Evolutionary conservation across 1,284 basidiomycete genomes (phyloP), one percentile per base, ranked within the genome.

Genomic region (Coriolopsis trogii): DNA sequence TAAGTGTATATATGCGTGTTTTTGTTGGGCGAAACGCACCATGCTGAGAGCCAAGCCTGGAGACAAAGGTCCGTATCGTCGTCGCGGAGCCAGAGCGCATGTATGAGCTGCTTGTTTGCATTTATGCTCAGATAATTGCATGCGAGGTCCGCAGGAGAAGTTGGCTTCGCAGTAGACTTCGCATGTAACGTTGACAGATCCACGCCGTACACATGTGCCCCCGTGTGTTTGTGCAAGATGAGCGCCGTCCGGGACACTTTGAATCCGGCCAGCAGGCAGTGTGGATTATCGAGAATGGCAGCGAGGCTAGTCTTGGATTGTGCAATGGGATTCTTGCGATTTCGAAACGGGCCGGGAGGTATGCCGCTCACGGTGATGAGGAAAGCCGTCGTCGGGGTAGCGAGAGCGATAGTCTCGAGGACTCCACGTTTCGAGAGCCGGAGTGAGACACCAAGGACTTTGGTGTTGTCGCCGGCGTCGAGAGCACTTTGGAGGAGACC

Each of bases 361-460:
- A n/a, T n/a, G 5, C 29, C 13, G 9, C 18, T 10, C 15, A 42
- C 24, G 9, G 26, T 39, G 47, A 60, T 15, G 15, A 48, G 42
- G 18, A 57, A 49, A 18, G 51, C 41, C 10, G 18, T 25, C 2
- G 34, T 33, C 16, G 47, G 41, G 12, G 52, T 57, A 38, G 52
- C 52, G 23, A 60, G 37, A 1, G 52, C 58, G 47, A 60, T 23
- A 20, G 55, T 41, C 6, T 49, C 31, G 28, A 59, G 33, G 12
- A 12, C 6, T 16, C 49, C 57, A 13, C 41, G 30, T 31, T 48
- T 38, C 9, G 45, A 45, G 12, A 59, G 44, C 41, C 54, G 47
- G 21, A 51, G 24, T 9, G 47, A 47, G 5, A 48, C 51, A 4
- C 57, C 57, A 9, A 55, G 33, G 0, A 49, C 34, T 41, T 26